phyloP scores from a whole-genome alignment of 2,329 filamentous ascomycete genomes.

The Talaromyces marneffei region DNA sequence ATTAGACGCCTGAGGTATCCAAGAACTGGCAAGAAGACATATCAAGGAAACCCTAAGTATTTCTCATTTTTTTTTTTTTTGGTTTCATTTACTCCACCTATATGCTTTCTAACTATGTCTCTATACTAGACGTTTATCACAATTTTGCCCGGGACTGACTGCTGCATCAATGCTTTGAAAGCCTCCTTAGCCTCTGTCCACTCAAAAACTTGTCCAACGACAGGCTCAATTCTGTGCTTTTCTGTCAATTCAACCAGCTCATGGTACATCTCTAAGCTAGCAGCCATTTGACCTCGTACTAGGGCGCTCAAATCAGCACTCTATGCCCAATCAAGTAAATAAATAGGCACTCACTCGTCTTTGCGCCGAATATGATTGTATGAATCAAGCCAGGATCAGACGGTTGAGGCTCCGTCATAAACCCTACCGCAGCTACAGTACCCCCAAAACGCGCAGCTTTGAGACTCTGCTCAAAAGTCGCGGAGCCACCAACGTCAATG shows the following conservation, averaged over 20 bases:
- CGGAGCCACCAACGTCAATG: conserved; percentile 37
- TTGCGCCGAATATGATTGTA: not conserved
- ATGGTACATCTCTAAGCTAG: not conserved
- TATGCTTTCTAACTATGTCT: too few relatives aligned
- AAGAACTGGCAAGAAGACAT: too few relatives aligned
- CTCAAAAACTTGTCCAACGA: not conserved
- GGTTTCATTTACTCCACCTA: too few relatives aligned
- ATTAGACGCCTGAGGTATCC: not conserved
- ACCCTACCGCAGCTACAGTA: conserved; percentile 45
- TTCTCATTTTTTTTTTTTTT: not conserved
- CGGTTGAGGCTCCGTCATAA: conserved; percentile 29
- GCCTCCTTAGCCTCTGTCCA: not conserved
- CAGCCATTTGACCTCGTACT: not conserved
- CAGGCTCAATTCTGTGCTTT: not conserved
- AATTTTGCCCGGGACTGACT: not conserved
- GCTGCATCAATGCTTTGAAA: not conserved
- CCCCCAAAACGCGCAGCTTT: conserved; percentile 35
- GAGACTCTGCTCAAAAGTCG: conserved; percentile 40
- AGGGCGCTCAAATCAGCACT: not conserved
- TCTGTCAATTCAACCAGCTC: not conserved
- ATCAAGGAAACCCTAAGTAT: too few relatives aligned
- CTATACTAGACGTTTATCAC: not conserved
- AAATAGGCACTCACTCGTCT: not conserved
- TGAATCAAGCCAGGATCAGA: not conserved
- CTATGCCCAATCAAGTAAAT: not conserved